These are phyloP conservation scores for Claviceps maximensis DNA, from an alignment of 2,329 filamentous ascomycete species.

Conservation along the genomic window DNA sequence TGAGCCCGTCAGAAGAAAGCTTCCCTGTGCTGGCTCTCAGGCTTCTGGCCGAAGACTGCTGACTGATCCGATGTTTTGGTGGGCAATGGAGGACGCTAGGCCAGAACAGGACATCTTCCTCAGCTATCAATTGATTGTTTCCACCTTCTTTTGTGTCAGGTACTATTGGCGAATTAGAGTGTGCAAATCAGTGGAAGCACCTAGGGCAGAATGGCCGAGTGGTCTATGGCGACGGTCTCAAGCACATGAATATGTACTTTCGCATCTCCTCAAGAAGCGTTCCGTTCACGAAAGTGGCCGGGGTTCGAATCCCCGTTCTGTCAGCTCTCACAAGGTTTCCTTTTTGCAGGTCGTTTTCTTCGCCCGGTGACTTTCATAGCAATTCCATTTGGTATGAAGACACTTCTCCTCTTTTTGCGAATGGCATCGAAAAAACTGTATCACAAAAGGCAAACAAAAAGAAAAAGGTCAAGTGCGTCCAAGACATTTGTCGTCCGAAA, in stretches of 20 bases:
- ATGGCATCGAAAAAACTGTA: no score
- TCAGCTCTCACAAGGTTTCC: conserved; percentile 5
- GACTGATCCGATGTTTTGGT: conserved; percentile 5
- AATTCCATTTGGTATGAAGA: no score
- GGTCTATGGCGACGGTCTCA: conserved; percentile 13
- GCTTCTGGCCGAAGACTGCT: background rate
- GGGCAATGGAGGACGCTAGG: background rate
- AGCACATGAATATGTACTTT: conserved; percentile 10
- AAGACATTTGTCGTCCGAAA: no score
- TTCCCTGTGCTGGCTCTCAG: background rate
- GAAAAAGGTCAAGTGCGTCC: no score
- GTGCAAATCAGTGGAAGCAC: rapidly evolving
- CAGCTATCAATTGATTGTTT: no score
- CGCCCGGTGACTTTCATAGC: background rate
- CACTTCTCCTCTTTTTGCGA: no score
- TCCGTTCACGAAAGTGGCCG: conserved; percentile 15
- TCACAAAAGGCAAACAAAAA: no score
- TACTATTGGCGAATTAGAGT: background rate
- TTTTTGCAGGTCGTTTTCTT: background rate
- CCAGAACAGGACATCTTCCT: background rate
- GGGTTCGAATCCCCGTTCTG: conserved; percentile 15
- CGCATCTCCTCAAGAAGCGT: conserved; percentile 8
- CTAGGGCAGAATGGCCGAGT: conserved; percentile 13
- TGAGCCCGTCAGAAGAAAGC: background rate
- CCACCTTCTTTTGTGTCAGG: background rate